Conservation (phyloP, 768 basidiomycete genomes). For the Suillus tomentosus region DNA sequence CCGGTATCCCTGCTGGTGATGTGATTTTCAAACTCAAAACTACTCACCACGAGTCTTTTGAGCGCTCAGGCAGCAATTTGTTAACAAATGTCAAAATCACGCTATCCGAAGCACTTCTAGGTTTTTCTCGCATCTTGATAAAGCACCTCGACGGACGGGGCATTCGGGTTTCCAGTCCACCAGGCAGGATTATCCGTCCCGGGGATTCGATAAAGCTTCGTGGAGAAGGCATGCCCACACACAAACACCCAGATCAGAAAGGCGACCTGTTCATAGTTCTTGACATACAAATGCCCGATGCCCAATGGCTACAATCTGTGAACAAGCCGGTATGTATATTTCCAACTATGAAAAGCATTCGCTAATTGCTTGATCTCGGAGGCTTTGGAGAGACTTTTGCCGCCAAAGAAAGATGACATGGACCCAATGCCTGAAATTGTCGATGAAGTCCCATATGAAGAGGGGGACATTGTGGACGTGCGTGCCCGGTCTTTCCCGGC, state of each 20-base stretch:
- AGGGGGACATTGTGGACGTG: constrained; percentile 81
- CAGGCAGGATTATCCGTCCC: constrained; percentile 73
- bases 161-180: constrained; percentile 74
- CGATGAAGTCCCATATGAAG: constrained; percentile 71
- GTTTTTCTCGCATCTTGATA: constrained; percentile 90
- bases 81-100: constrained; percentile 82
- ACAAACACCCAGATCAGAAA: constrained; percentile 62
- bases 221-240: constrained; percentile 89
- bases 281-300: constrained; percentile 85
- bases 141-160: constrained; percentile 94
- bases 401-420: constrained; percentile 74
- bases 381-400: constrained; percentile 67
- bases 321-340: constrained; percentile 54
- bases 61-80: constrained; percentile 80
- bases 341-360: neutral
- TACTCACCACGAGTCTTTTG: constrained; percentile 74
- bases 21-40: constrained; percentile 81
- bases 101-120: constrained; percentile 90
- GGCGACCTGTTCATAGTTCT: constrained; percentile 85
- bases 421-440: constrained; percentile 72
- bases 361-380: constrained; percentile 32
- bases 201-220: constrained; percentile 74
- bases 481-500: constrained; percentile 77
- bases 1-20: constrained; percentile 85
- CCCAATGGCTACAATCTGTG: constrained; percentile 70